A percentile compares a stretch with the other conserved stretches of the same genome.
Evolutionary conservation across 345 rosid species (phyloP).

Genomic region (Passiflora organensis): DNA sequence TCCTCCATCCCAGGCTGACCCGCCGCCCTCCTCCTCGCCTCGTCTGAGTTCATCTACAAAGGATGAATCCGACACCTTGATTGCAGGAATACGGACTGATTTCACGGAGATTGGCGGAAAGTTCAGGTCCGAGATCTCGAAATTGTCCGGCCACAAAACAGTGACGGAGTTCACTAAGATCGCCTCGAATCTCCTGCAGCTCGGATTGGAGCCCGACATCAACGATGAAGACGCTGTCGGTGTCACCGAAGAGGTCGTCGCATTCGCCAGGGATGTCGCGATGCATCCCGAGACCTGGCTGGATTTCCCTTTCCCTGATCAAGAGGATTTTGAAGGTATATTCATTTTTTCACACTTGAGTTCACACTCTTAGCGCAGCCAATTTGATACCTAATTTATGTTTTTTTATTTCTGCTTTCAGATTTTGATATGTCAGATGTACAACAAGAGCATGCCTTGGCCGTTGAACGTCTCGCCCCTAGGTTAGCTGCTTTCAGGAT

Average conservation of each 20-base stretch:
- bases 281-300: conserved; percentile 97
- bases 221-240: conserved; percentile 52
- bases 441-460: conserved; percentile 91
- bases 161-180: conserved; percentile 67
- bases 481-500: conserved; percentile 76
- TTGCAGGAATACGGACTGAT: conserved; percentile 58
- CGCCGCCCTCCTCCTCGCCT: conserved; percentile 15
- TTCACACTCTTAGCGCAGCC: not conserved
- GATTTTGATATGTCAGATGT: conserved; percentile 93
- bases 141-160: conserved; percentile 48
- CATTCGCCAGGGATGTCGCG: conserved; percentile 75
- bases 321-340: conserved; percentile 64
- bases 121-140: conserved; percentile 60
- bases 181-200: conserved; percentile 49
- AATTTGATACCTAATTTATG: not conserved
- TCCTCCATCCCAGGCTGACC: conserved; percentile 22
- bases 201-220: conserved; percentile 43
- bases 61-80: conserved; percentile 22
- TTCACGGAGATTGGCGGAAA: conserved; percentile 63
- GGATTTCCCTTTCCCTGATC: conserved; percentile 69
- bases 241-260: conserved; percentile 73
- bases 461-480: conserved; percentile 72
- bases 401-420: conserved; percentile 14
- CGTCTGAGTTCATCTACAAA: conserved; percentile 23
- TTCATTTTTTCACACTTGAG: not conserved